Evolutionary conservation across 352 stramenopile genomes (phyloP), one percentile per base, ranked within the genome.

Genomic region (Globisporangium orthogonon): DNA sequence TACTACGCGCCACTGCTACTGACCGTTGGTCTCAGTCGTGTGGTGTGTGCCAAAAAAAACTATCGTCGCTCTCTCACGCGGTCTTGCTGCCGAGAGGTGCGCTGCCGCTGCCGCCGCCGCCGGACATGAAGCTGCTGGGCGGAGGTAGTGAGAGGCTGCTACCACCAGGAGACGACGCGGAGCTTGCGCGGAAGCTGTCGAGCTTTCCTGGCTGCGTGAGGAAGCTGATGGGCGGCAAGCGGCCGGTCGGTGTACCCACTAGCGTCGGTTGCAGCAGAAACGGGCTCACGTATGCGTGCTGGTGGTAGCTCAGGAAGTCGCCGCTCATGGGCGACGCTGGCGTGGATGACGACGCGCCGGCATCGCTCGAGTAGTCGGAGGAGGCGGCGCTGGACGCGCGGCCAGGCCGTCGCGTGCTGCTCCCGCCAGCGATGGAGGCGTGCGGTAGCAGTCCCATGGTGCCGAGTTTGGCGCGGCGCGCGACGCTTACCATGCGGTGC

Each of bases 401-500:
- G 7, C 43, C n/a, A 4, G 43, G 43, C n/a, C 43, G 43, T n/a
- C 43, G 43, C 1, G 17, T 11, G 43, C 43, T 15, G 17, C 17
- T n/a, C n/a, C 43, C 43, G 17, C 17, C 43, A 23, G 23, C 23
- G 23, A 23, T 23, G 23, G 23, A 23, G 7, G n/a, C n/a, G 17
- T 28, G 15, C 1, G 43, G 43, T n/a, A 78, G 65, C 47, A 84
- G 67, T 14, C 76, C 81, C 43, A 89, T 71, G 53, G 70, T 85
- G 40, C 77, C 73, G 33, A 91, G 67, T 66, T 91, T 91, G 60
- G 78, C 78, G 50, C 78, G 74, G 43, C 76, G 77, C 46, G 78
- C 71, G 57, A 91, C 81, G 57, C 74, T 88, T 43, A 87, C 71
- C 75, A 89, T 87, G 57, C 82, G 82, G 59, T 92, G 84, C 71